These are phyloP conservation scores for Euphorbia tirucalli DNA, from an alignment of 345 rosid species.

Conservation along the genomic window DNA sequence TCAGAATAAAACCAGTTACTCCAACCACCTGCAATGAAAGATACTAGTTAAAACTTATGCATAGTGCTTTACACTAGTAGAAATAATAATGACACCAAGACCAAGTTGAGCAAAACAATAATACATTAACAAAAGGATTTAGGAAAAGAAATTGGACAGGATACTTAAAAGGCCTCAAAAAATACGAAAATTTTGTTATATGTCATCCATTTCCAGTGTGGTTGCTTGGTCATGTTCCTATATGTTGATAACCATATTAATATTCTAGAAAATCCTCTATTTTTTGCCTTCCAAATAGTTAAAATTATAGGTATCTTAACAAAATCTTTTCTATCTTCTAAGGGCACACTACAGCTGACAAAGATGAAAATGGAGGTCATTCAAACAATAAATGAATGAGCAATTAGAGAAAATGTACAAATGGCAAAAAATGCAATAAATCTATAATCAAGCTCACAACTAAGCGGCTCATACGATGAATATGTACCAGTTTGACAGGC, in stretches of 20 bases:
- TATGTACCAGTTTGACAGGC: background rate
- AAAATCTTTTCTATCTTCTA: no score
- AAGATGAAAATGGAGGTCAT: no score
- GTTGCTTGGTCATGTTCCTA: no score
- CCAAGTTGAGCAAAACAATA: background rate
- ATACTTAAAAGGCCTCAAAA: background rate
- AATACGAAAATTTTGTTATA: background rate
- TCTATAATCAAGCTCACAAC: background rate
- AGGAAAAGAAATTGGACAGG: background rate
- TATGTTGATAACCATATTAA: no score
- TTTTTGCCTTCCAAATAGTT: no score
- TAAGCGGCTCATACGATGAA: background rate
- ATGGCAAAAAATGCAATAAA: no score
- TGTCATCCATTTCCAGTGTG: no score
- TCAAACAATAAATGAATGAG: no score
- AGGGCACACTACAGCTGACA: no score
- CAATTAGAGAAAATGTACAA: no score
- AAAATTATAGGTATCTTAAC: no score
- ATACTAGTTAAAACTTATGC: slow-evolving; percentile 2
- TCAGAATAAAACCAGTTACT: slow-evolving; percentile 84
- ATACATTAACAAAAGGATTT: background rate
- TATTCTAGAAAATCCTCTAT: no score
- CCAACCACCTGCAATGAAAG: slow-evolving; percentile 64
- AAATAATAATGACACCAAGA: background rate
- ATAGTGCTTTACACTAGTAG: background rate